A percentile compares a stretch with the other conserved stretches of the same genome.
phyloP scores from a whole-genome alignment of 1,284 basidiomycete species.

The Cryptococcus sp. region DNA sequence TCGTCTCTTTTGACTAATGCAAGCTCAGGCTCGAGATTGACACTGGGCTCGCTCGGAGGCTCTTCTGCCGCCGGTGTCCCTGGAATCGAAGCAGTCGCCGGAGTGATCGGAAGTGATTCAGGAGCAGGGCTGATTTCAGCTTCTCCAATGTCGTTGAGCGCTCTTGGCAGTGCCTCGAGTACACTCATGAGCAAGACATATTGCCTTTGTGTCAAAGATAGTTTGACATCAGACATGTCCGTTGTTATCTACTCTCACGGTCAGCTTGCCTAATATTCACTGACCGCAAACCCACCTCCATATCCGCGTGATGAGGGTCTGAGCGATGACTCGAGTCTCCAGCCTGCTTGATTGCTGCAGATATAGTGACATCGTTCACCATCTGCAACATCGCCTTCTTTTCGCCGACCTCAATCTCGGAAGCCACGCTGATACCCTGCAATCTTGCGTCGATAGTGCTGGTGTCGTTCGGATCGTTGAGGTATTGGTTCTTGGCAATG shows the following conservation, averaged over 20 bases:
- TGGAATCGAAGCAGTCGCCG: conserved; percentile 19
- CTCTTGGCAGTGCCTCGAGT: conserved; percentile 71
- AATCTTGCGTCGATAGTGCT: conserved; percentile 77
- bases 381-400: conserved; percentile 69
- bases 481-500: conserved; percentile 75
- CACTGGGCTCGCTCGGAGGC: conserved; percentile 21
- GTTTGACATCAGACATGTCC: conserved; percentile 84
- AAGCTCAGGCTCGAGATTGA: conserved; percentile 59
- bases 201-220: conserved; percentile 88
- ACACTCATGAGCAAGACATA: conserved; percentile 76
- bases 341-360: conserved; percentile 67
- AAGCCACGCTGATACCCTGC: conserved; percentile 80
- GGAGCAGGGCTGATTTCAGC: conserved; percentile 32
- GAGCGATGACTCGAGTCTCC: conserved; percentile 47
- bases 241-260: conserved; percentile 32
- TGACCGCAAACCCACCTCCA: conserved; percentile 59
- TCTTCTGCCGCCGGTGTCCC: conserved; percentile 22
- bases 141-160: conserved; percentile 56
- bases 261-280: conserved; percentile 9
- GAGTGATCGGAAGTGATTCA: conserved; percentile 25
- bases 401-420: conserved; percentile 62
- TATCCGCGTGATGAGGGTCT: conserved; percentile 64
- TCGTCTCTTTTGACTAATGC: conserved; percentile 33
- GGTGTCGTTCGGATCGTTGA: conserved; percentile 56
- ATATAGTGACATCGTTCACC: conserved; percentile 87